Evolutionary conservation across 495 filamentous ascomycete genomes (phyloP).

Genomic region (Penicillium macrosclerotiorum): DNA sequence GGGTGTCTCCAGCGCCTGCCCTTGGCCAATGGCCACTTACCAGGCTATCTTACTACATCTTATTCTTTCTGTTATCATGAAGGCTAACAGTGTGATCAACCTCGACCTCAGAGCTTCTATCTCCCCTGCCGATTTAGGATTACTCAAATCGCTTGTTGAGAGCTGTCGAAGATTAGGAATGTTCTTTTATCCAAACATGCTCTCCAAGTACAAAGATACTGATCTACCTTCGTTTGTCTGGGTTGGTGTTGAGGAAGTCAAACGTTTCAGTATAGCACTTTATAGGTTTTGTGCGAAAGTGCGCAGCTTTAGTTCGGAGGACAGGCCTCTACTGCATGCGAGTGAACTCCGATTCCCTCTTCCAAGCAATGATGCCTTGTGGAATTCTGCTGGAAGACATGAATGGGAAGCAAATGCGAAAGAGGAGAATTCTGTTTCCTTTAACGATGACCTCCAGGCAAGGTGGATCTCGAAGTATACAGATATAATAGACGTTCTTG

Average conservation of each 20-base stretch:
- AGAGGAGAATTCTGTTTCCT: neutral
- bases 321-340: slow-evolving; percentile 5
- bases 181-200: slow-evolving; percentile 30
- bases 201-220: slow-evolving; percentile 13
- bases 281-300: slow-evolving; percentile 20
- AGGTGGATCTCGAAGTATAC: slow-evolving; percentile 26
- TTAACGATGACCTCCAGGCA: slow-evolving; percentile 4
- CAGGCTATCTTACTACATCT: slow-evolving; percentile 33
- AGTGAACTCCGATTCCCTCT: slow-evolving; percentile 30
- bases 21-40: slow-evolving; percentile 33
- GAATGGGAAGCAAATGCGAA: slow-evolving; percentile 18
- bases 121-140: slow-evolving; percentile 1
- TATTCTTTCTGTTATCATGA: slow-evolving; percentile 19
- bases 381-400: slow-evolving; percentile 16
- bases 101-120: slow-evolving; percentile 22
- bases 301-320: neutral
- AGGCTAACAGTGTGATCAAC: neutral
- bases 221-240: slow-evolving; percentile 16
- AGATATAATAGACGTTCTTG: slow-evolving; percentile 1
- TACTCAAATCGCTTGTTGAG: slow-evolving; percentile 23
- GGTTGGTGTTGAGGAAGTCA: slow-evolving; percentile 29
- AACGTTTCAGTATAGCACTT: slow-evolving; percentile 29
- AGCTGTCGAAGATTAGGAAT: slow-evolving; percentile 28
- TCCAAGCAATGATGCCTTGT: slow-evolving; percentile 20
- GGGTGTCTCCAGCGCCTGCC: slow-evolving; percentile 6